Base-by-base conservation (phyloP, 306 rosid genomes). In the Vigna unguiculata region DNA sequence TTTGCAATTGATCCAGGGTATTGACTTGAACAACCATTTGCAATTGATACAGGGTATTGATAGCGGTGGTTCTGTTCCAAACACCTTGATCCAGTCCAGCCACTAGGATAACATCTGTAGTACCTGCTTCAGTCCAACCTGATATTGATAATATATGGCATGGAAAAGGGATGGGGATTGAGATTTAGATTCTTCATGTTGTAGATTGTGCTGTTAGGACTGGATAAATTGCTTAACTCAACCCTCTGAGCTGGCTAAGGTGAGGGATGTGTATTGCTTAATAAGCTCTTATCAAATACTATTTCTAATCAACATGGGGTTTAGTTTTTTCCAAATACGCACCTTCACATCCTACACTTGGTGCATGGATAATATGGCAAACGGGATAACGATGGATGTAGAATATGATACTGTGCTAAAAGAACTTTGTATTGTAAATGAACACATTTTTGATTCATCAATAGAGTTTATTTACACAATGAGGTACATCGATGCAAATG, bases 191-290 rank as follows among this genome's bases (percentile, higher is more conserved):
- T 66, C 92, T 96, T 28, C 87, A 86, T 83, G 76, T 78, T 72
- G 88, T 92, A 59, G 86, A 90, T 71, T 92, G 97, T 76, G 83
- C 92, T 10, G 96, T 91, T 48, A 88, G 93, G 81, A 90, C 92
- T 6, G 93, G 96, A 63, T 61, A 55, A n/a, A 55, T 55, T 55
- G 34, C 17, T 10, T 5, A 5, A 57, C 36, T 24, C 4, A 24
- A 24, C 10, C 3, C 8, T 4, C 21, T 5, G 21, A 54, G 22
- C 16, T 4, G 7, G 32, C 16, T 55, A 55, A 55, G 62, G 7
- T 54, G 60, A 54, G 30, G 13, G 58, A 20, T 52, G 58, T 11
- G 5, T 52, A 53, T 32, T 20, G 60, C 60, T 53, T 53, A 20
- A 9, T 20, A 53, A 10, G 30, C 5, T 53, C 30, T 53, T 9